Evolutionary conservation across 805 yeast genomes (phyloP).

Genomic region (Hemisphaericaspora nanyangensis): DNA sequence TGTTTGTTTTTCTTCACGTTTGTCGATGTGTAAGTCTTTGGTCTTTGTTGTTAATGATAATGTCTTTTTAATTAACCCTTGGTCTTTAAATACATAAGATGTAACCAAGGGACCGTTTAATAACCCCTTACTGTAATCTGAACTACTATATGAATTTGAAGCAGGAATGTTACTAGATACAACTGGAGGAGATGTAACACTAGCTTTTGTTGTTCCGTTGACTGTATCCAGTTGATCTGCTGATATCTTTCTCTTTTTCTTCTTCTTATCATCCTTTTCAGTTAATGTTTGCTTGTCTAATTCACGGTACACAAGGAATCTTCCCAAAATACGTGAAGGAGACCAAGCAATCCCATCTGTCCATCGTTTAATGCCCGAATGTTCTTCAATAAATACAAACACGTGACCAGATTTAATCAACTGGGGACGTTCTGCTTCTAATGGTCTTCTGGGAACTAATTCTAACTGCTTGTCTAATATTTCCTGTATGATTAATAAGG

Average conservation of each 20-base stretch:
- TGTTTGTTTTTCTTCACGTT: constrained; percentile 36
- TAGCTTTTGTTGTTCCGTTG: constrained; percentile 1
- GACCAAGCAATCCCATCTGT: constrained; percentile 96
- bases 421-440: constrained; percentile 65
- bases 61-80: constrained; percentile 82
- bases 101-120: constrained; percentile 56
- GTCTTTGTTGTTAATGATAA: constrained; percentile 54
- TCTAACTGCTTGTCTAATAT: constrained; percentile 57
- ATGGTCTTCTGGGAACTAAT: constrained; percentile 74
- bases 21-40: constrained; percentile 23
- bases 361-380: constrained; percentile 87
- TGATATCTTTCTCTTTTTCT: constrained; percentile 25
- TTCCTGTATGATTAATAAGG: constrained; percentile 78
- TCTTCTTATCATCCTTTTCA: constrained; percentile 43
- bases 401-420: constrained; percentile 75
- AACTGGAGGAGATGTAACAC: neutral
- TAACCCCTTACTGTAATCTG: constrained; percentile 17
- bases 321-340: constrained; percentile 82
- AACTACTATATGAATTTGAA: constrained; percentile 6
- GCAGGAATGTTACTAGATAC: constrained; percentile 5
- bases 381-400: constrained; percentile 80
- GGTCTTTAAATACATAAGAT: constrained; percentile 61
- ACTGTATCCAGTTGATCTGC: constrained; percentile 1
- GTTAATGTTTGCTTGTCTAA: constrained; percentile 36
- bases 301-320: constrained; percentile 81